Conservation (phyloP, 2,329 filamentous ascomycete genomes). For the Microdochium nivale region DNA sequence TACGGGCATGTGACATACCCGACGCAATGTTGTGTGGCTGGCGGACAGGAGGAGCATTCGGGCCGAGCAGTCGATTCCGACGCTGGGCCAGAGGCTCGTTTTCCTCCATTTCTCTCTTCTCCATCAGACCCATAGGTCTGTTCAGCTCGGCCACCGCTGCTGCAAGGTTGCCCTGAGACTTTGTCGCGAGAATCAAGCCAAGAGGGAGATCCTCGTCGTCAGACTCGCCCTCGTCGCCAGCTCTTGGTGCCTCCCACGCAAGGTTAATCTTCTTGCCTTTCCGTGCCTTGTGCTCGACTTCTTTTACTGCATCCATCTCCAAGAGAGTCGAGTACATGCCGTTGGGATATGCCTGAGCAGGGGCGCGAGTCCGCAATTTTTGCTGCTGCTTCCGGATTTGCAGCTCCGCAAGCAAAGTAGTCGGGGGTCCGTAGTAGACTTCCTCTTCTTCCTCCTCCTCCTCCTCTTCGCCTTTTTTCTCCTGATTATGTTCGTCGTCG, state of each 20-base stretch:
- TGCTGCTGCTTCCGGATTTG: constrained; percentile 86
- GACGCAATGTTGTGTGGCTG: constrained; percentile 32
- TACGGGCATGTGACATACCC: constrained; percentile 15
- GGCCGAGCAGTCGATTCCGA: constrained; percentile 64
- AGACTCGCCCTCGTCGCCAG: constrained; percentile 12
- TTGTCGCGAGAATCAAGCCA: constrained; percentile 65
- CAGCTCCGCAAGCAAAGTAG: constrained; percentile 85
- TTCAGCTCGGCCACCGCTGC: constrained; percentile 46
- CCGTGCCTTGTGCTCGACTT: constrained; percentile 70
- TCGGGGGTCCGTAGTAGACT: constrained; percentile 63
- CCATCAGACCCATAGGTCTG: constrained; percentile 65
- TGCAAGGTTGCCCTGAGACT: constrained; percentile 40
- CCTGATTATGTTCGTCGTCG: constrained; percentile 13
- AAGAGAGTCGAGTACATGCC: constrained; percentile 89
- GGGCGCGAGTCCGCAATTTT: constrained; percentile 66
- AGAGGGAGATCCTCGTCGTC: constrained; percentile 64
- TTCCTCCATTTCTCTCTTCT: constrained; percentile 79
- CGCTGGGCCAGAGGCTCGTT: constrained; percentile 80
- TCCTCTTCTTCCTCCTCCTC: constrained; percentile 39
- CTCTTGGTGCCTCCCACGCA: constrained; percentile 64
- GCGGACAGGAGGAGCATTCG: constrained; percentile 29
- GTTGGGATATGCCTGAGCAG: constrained; percentile 52
- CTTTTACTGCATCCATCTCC: constrained; percentile 82
- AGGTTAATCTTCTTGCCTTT: constrained; percentile 71
- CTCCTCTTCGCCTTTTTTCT: constrained; percentile 34